Evolutionary conservation across 2,329 filamentous ascomycete species (phyloP).

Genomic region (Arachnomyces sp.): DNA sequence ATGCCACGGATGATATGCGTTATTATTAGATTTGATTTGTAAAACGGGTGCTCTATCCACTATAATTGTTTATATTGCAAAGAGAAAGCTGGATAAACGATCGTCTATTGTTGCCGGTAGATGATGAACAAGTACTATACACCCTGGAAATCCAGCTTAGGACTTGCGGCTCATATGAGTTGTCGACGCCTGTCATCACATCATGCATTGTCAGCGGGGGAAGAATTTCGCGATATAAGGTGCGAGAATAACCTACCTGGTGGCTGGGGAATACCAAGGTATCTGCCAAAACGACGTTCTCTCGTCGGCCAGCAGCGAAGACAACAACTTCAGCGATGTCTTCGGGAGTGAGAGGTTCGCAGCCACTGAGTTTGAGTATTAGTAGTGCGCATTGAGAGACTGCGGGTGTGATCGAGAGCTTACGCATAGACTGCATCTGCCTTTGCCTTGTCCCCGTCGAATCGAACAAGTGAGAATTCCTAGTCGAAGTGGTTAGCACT

Average conservation of each 20-base stretch:
- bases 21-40: no score
- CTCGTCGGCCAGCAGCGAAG: slow-evolving; percentile 70
- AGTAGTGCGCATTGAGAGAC: not conserved
- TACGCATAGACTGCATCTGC: slow-evolving; percentile 83
- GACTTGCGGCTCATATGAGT: no score
- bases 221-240: not conserved
- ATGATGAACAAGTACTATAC: no score
- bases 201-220: not conserved
- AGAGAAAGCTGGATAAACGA: no score
- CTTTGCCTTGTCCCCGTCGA: slow-evolving; percentile 80
- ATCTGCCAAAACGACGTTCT: slow-evolving; percentile 88
- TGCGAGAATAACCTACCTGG: slow-evolving; percentile 52
- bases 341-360: slow-evolving; percentile 75
- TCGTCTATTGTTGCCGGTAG: no score
- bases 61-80: no score
- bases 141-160: no score
- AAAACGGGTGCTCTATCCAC: no score
- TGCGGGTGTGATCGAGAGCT: slow-evolving; percentile 21
- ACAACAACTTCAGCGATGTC: slow-evolving; percentile 89
- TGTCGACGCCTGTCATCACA: no score
- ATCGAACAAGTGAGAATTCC: slow-evolving; percentile 84
- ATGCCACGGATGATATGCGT: no score
- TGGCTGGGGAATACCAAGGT: slow-evolving; percentile 81
- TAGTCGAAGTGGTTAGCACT: slow-evolving; percentile 20
- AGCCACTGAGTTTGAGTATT: slow-evolving; percentile 44